Evolutionary conservation across 2,329 filamentous ascomycete genomes (phyloP), one percentile per base, ranked within the genome.

Genomic region (Ascochyta rabiei): DNA sequence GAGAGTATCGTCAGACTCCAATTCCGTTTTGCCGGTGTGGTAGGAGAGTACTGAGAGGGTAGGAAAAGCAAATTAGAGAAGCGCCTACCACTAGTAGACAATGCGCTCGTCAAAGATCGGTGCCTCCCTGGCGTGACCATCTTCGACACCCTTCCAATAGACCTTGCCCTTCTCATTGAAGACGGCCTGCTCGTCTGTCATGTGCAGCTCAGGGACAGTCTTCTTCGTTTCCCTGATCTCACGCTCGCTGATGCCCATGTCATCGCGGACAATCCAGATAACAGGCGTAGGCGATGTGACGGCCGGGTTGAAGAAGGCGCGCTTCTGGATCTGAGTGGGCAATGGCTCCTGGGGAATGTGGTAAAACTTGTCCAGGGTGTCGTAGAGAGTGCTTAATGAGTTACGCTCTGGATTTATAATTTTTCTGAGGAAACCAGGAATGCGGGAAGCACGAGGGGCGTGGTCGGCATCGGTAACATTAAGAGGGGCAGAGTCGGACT

Each of bases 251-350:
- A 80, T 74, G 3, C 79, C 78, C 66, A 77, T 71, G 13, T 73
- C 70, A 54, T 81, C 79, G 13, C 66, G 66, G 0, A 77, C 76
- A 16, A 81, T 76, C 79, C 79, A 81, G 13, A 81, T 53, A 13
- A 75, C 73, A 2, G 79, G 78, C 1, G 73, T 76, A 43, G 76
- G 72, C 15, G 70, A 72, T 0, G 72, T 79, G 31, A 81, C 71
- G 0, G 76, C 76, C 2, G 79, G 79, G 43, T 78, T 75, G 44
- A 76, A 69, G 62, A 74, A 81, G 4, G 79, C 79, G 37, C 76
- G 72, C 50, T 75, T 71, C 34, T 71, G 70, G 31, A 78, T 57
- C 54, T 74, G 64, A 21, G 69, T 53, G 24, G 68, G 64, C 49
- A 75, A 66, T 33, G 70, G 58, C 49, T 71, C 48, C 53, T 75